Conservation (phyloP, 2,329 filamentous ascomycete species). For the Pyrenochaeta sp. region DNA sequence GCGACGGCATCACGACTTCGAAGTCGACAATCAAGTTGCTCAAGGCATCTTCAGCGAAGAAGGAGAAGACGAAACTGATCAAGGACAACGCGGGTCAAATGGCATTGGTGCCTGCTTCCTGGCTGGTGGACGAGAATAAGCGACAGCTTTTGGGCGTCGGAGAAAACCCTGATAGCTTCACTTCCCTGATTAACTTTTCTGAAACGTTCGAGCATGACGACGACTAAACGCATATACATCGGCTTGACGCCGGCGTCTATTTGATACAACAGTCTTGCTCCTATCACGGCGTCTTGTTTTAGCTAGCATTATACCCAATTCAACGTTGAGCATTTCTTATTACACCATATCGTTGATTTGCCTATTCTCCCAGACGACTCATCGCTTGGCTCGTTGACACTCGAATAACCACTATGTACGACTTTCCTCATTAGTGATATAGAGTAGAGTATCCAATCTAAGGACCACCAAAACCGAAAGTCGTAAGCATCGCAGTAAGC, state of each 20-base stretch:
- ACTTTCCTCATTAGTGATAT: background rate
- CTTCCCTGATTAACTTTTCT: constrained; percentile 40
- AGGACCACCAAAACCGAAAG: background rate
- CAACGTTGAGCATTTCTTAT: background rate
- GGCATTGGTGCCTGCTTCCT: constrained; percentile 38
- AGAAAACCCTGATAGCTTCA: constrained; percentile 25
- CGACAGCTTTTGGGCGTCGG: constrained; percentile 19
- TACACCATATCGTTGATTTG: background rate
- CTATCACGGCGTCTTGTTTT: background rate
- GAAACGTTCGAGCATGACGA: constrained; percentile 32
- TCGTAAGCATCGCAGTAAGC: background rate
- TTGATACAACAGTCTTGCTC: background rate
- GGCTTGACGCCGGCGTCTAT: background rate
- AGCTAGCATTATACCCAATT: constrained; percentile 5
- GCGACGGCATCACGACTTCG: constrained; percentile 22
- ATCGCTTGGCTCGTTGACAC: background rate
- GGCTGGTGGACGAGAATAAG: constrained; percentile 26
- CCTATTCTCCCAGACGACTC: background rate
- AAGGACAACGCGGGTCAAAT: constrained; percentile 20
- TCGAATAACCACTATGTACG: background rate
- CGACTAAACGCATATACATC: background rate
- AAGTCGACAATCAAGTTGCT: constrained; percentile 13
- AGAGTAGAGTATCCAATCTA: too few species aligned
- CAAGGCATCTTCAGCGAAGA: constrained; percentile 9
- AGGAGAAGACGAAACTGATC: constrained; percentile 32